These are phyloP conservation scores for Neocucurbitaria cava DNA, from an alignment of 2,329 filamentous ascomycete species.

Conservation along the genomic window DNA sequence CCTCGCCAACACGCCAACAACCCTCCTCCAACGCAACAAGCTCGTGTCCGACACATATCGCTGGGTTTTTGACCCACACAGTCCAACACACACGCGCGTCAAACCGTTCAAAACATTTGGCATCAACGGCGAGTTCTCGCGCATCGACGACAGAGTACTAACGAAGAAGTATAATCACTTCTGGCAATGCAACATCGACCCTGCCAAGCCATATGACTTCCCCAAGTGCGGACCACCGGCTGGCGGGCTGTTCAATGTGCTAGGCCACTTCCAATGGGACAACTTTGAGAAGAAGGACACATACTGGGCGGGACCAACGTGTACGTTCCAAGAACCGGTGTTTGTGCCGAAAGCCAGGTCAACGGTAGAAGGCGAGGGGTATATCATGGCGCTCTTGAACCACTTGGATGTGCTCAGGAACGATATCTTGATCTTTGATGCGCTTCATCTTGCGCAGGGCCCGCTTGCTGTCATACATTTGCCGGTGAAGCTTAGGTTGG, in stretches of 20 bases:
- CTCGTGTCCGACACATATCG: conserved; percentile 48
- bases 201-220: conserved; percentile 37
- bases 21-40: conserved; percentile 51
- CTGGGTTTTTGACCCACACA: conserved; percentile 50
- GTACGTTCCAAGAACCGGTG: conserved; percentile 61
- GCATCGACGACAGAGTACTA: conserved; percentile 55
- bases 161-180: conserved; percentile 50
- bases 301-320: conserved; percentile 47
- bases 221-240: conserved; percentile 42
- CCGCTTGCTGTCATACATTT: conserved; percentile 52
- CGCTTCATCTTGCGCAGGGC: conserved; percentile 45
- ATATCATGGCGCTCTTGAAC: conserved; percentile 55
- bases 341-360: conserved; percentile 57
- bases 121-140: conserved; percentile 53
- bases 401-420: conserved; percentile 50
- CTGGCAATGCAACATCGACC: conserved; percentile 51
- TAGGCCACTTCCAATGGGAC: conserved; percentile 44
- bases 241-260: conserved; percentile 41
- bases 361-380: conserved; percentile 59
- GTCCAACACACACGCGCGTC: conserved; percentile 36
- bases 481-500: conserved; percentile 45
- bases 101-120: conserved; percentile 43
- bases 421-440: conserved; percentile 54
- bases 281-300: conserved; percentile 40
- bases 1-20: conserved; percentile 36